Conservation (phyloP, 129 eudicot species). For the carrot (Daucus carota) region DNA sequence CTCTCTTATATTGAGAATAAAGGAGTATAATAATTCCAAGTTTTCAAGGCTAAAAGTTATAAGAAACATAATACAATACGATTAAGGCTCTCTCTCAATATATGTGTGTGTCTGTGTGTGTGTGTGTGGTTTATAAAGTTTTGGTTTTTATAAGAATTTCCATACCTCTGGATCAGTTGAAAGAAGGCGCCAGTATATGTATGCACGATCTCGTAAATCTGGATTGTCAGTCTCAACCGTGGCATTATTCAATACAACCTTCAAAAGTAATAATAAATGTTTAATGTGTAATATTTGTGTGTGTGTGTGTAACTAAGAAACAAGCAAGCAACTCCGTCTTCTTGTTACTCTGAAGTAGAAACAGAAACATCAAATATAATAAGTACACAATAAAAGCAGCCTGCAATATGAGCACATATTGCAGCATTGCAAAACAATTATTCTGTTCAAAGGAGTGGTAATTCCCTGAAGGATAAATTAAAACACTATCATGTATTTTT, state of each 20-base stretch:
- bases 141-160: not conserved
- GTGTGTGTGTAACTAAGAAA: no score
- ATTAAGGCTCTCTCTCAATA: no score
- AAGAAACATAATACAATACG: not conserved
- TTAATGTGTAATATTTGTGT: no score
- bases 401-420: not conserved
- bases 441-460: not conserved
- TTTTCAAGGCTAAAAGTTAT: not conserved
- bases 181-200: slow-evolving; percentile 98
- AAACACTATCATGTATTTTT: slow-evolving; percentile 2
- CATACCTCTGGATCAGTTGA: slow-evolving; percentile 96
- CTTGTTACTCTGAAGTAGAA: not conserved
- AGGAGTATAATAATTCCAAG: not conserved
- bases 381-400: not conserved
- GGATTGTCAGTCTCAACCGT: slow-evolving; percentile 99
- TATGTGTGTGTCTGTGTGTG: no score
- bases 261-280: slow-evolving; percentile 10
- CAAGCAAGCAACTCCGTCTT: not conserved
- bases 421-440: not conserved
- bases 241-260: slow-evolving; percentile 96
- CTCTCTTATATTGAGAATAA: not conserved
- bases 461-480: not conserved
- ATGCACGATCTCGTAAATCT: slow-evolving; percentile 89
- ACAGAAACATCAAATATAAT: not conserved
- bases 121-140: not conserved